A percentile compares a stretch with the other conserved stretches of the same genome.
Conservation (phyloP, 2,329 filamentous ascomycete genomes). For the Fusarium sambucinum region DNA sequence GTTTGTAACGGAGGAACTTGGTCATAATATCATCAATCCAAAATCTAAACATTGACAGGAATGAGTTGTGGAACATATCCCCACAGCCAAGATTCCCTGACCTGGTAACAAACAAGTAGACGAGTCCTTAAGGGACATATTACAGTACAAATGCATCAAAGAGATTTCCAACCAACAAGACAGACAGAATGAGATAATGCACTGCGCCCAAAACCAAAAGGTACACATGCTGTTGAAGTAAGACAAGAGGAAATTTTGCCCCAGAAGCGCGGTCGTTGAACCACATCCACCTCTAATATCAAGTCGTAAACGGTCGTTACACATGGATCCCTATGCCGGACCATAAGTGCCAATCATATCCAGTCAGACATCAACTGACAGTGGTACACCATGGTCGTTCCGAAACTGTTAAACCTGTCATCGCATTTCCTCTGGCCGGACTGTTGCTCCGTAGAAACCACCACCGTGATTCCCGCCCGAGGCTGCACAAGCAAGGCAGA, state of each 20-base stretch:
- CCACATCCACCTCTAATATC: conserved; percentile 39
- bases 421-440: conserved; percentile 65
- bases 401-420: conserved; percentile 39
- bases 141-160: conserved; percentile 30
- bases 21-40: conserved; percentile 41
- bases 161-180: conserved; percentile 7
- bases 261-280: conserved; percentile 32
- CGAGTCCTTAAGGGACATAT: conserved; percentile 38
- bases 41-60: conserved; percentile 32
- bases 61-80: conserved; percentile 29
- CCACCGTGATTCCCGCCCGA: conserved; percentile 59
- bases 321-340: conserved; percentile 20
- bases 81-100: conserved; percentile 22
- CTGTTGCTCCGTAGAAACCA: conserved; percentile 67
- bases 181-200: conserved; percentile 10
- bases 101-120: conserved; percentile 27
- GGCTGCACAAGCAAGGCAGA: conserved; percentile 67
- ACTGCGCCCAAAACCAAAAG: conserved; percentile 13
- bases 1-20: background rate
- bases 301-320: conserved; percentile 44
- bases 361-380: conserved; percentile 17
- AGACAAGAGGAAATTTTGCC: conserved; percentile 33
- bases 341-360: conserved; percentile 15
- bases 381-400: conserved; percentile 7
- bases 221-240: conserved; percentile 11